phyloP scores from a whole-genome alignment of 192 early-diverging fungal genomes.

The Helicostylum pulchrum region DNA sequence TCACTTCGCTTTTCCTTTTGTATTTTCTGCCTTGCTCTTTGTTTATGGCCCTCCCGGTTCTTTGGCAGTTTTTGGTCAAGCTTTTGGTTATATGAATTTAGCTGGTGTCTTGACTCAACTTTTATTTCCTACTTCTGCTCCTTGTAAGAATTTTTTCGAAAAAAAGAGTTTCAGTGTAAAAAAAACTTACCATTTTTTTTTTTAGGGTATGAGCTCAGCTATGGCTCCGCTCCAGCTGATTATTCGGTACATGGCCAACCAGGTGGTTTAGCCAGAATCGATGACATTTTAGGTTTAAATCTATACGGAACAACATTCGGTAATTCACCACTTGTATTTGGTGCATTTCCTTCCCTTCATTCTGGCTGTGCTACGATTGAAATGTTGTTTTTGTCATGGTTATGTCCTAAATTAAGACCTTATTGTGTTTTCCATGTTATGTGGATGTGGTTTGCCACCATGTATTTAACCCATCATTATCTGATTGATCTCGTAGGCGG shows the following conservation, averaged over 20 bases:
- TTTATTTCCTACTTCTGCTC: conserved; percentile 62
- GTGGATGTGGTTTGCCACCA: conserved; percentile 81
- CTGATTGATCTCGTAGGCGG: conserved; percentile 70
- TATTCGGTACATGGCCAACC: conserved; percentile 67
- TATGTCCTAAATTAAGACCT: conserved; percentile 44
- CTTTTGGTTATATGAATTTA: conserved; percentile 69
- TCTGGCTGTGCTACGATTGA: conserved; percentile 66
- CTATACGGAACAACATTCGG: conserved; percentile 63
- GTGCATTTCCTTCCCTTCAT: conserved; percentile 73
- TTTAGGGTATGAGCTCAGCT: conserved; percentile 65
- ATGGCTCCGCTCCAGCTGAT: conserved; percentile 59
- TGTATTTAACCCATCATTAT: conserved; percentile 76
- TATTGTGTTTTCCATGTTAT: conserved; percentile 53
- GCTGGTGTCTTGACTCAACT: conserved; percentile 68
- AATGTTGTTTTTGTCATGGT: conserved; percentile 53
- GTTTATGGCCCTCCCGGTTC: conserved; percentile 50
- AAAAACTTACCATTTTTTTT: not conserved
- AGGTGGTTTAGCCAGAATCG: conserved; percentile 65
- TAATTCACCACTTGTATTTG: conserved; percentile 69
- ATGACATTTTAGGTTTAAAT: conserved; percentile 59
- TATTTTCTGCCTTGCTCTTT: conserved; percentile 47
- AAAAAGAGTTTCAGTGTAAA: not conserved
- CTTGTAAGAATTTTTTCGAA: conserved; percentile 59
- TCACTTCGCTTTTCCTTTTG: conserved; percentile 64
- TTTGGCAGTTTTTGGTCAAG: conserved; percentile 50